Conservation (phyloP, 768 basidiomycete species). For the Mrakia frigida region DNA sequence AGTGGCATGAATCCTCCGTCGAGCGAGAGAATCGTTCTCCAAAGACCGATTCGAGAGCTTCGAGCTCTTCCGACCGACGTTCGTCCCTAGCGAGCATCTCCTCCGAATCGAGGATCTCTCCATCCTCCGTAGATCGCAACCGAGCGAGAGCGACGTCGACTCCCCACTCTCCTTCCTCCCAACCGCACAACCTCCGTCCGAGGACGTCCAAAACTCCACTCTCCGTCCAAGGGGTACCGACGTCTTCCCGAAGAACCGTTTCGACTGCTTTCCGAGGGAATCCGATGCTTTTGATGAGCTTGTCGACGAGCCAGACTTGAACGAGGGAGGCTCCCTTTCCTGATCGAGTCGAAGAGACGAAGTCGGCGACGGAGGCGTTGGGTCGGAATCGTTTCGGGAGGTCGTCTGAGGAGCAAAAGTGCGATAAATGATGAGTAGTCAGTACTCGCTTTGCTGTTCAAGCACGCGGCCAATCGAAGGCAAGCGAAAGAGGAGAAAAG, state of each 20-base stretch:
- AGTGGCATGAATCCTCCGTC: constrained; percentile 36
- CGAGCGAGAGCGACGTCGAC: constrained; percentile 34
- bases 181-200: constrained; percentile 42
- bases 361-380: constrained; percentile 41
- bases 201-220: constrained; percentile 53
- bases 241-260: constrained; percentile 45
- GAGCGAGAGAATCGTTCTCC: constrained; percentile 40
- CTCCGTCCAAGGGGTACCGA: constrained; percentile 46
- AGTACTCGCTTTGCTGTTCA: no score
- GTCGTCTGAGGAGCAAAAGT: constrained; percentile 51
- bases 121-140: constrained; percentile 33
- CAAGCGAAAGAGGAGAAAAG: neutral
- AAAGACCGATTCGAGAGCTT: constrained; percentile 43
- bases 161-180: constrained; percentile 42
- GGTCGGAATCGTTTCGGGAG: constrained; percentile 52
- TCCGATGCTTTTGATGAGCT: constrained; percentile 74
- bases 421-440: no score
- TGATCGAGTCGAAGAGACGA: constrained; percentile 39
- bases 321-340: constrained; percentile 55
- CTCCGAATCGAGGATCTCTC: constrained; percentile 30
- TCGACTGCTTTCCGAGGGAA: constrained; percentile 70
- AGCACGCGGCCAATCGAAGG: no score
- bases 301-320: constrained; percentile 72
- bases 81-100: constrained; percentile 38
- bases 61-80: constrained; percentile 44